A percentile compares a stretch with the other conserved stretches of the same genome.
phyloP scores from a whole-genome alignment of 257 asterid genomes.

The Euphrasia confusa region DNA sequence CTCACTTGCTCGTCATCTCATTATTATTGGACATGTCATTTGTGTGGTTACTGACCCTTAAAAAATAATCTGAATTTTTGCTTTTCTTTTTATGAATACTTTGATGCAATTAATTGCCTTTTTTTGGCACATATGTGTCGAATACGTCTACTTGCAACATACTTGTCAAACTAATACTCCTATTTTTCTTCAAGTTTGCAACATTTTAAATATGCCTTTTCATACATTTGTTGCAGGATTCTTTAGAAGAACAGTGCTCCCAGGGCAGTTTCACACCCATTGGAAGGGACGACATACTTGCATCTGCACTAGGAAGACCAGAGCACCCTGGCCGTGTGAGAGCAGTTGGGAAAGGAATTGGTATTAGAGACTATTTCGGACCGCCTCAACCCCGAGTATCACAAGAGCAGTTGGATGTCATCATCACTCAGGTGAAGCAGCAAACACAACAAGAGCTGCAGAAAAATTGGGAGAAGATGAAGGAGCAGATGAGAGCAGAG shows the following conservation, averaged over 20 bases:
- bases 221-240: neutral
- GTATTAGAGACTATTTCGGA: neutral
- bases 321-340: neutral
- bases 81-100: too few species aligned
- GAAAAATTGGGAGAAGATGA: neutral
- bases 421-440: neutral
- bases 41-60: too few species aligned
- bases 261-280: neutral
- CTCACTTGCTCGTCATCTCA: too few species aligned
- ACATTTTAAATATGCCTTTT: neutral
- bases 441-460: neutral
- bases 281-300: neutral
- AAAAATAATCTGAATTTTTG: too few species aligned
- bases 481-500: constrained; percentile 2
- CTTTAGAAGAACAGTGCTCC: neutral
- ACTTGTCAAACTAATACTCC: too few species aligned
- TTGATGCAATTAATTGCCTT: too few species aligned
- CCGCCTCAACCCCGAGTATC: neutral
- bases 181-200: too few species aligned
- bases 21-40: too few species aligned
- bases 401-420: neutral
- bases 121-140: too few species aligned
- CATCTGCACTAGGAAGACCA: neutral
- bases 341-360: neutral
- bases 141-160: too few species aligned